Evolutionary conservation across 2,329 filamentous ascomycete genomes (phyloP).

Genomic region (Periconia sp.): DNA sequence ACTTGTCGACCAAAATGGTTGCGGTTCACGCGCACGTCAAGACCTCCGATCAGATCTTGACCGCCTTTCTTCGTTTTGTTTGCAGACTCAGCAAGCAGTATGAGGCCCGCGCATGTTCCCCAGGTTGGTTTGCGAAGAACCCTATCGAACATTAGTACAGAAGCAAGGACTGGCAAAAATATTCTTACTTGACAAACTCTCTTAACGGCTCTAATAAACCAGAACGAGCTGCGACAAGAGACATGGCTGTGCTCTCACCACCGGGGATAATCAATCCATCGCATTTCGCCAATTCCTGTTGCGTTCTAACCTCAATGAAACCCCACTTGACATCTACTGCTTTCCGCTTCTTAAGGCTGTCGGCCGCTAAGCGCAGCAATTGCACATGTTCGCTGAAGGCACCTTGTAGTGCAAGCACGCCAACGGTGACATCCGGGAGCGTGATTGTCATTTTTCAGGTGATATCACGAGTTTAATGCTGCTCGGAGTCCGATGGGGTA

Average conservation of each 20-base stretch:
- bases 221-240: constrained; percentile 79
- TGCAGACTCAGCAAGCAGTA: constrained; percentile 83
- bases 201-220: constrained; percentile 80
- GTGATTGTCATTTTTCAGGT: constrained; percentile 27
- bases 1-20: constrained; percentile 95
- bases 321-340: constrained; percentile 48
- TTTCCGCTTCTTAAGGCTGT: constrained; percentile 43
- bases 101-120: constrained; percentile 95
- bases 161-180: constrained; percentile 10
- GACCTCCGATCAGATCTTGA: constrained; percentile 88
- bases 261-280: constrained; percentile 88
- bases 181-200: constrained; percentile 82
- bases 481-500: constrained; percentile 15
- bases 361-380: constrained; percentile 70
- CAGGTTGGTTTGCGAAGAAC: constrained; percentile 79
- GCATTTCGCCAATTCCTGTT: constrained; percentile 69
- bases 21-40: constrained; percentile 86
- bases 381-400: constrained; percentile 87
- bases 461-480: constrained; percentile 6
- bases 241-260: constrained; percentile 93
- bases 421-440: constrained; percentile 52
- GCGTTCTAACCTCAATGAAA: constrained; percentile 80
- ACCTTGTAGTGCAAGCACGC: constrained; percentile 79
- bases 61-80: constrained; percentile 88
- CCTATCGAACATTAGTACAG: constrained; percentile 47